Percentiles rank a stretch among this genome's conserved stretches.
phyloP scores from a whole-genome alignment of 2,329 filamentous ascomycete species.

The Ceratocystis huliohia region DNA sequence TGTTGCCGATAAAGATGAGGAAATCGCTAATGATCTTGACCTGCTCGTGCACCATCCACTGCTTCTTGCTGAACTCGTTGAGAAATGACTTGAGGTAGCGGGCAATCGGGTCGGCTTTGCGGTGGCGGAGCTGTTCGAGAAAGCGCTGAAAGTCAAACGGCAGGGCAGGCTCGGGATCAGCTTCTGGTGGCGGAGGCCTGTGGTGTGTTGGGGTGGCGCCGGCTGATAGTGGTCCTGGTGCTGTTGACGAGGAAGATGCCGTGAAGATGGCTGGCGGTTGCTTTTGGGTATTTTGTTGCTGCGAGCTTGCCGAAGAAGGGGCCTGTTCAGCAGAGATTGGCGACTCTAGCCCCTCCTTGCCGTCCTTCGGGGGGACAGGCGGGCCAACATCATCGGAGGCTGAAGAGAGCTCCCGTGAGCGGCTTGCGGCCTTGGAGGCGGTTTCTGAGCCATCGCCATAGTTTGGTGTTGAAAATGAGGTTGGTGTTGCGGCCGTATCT shows the following conservation, averaged over 20 bases:
- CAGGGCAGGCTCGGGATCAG: slow-evolving; percentile 66
- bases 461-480: slow-evolving; percentile 21
- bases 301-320: slow-evolving; percentile 18
- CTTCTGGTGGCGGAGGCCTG: slow-evolving; percentile 57
- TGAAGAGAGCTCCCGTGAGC: slow-evolving; percentile 16
- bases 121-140: slow-evolving; percentile 85
- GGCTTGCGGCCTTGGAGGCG: slow-evolving; percentile 29
- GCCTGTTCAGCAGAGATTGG: background rate
- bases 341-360: slow-evolving; percentile 26
- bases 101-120: slow-evolving; percentile 94
- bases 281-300: background rate
- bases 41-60: slow-evolving; percentile 99
- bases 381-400: slow-evolving; percentile 37
- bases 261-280: slow-evolving; percentile 2
- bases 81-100: slow-evolving; percentile 91
- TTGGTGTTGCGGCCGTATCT: slow-evolving; percentile 32
- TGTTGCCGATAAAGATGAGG: slow-evolving; percentile 89
- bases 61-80: slow-evolving; percentile 87
- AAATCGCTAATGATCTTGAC: slow-evolving; percentile 98
- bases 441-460: slow-evolving; percentile 22
- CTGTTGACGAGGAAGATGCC: background rate
- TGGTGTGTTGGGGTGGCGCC: slow-evolving; percentile 43
- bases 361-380: slow-evolving; percentile 49
- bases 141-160: slow-evolving; percentile 98
- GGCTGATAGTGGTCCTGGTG: slow-evolving; percentile 18